Base-by-base conservation (phyloP, 805 yeast species). In the Candida maris region DNA sequence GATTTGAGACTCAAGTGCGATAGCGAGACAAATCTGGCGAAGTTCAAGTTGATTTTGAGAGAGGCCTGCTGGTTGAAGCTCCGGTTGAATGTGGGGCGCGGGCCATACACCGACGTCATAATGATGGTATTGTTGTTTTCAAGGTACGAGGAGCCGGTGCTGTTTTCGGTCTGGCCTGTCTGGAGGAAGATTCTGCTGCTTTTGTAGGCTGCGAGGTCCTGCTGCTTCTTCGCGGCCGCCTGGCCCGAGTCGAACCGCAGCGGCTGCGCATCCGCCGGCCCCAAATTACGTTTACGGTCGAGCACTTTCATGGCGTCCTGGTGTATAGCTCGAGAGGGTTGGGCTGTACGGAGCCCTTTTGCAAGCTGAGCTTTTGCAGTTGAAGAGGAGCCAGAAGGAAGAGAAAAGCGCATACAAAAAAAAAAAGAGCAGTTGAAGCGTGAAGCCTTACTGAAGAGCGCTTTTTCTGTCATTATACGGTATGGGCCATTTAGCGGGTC, bases 221-320 rank as follows among this genome's bases (percentile, higher is more conserved):
- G 24, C 21, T 7, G 21, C 18, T 28, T 18, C 7, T 9, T 8
- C 16, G 9, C 13, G 9, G 9, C 39, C 17, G 46, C 19, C 38
- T 32, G 4, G 38, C 54, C 3, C 6, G 16, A 9, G 2, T 26
- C 64, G 44, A 75, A 71, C 0, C 55, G 58, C 10, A 82, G 55
- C 2, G 77, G 76, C 34, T 65, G 70, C 1, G 85, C 85, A 46
- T 75, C 79, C 1, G 73, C 54, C 0, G 97, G 97, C 0, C 96
- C 96, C 21, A 84, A 53, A n/a, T 88, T 68, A 57, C 96, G 73
- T 70, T 95, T 77, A 68, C 96, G 76, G 56, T 91, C 97, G 28
- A 62, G 59, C 19, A 67, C 47, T 36, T 58, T 64, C 71, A 67
- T 68, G 4, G 12, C 12, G n/a, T n/a, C n/a, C n/a, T n/a, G n/a